Base-by-base conservation (phyloP, 768 basidiomycete genomes). In the Agrocybe pediades region DNA sequence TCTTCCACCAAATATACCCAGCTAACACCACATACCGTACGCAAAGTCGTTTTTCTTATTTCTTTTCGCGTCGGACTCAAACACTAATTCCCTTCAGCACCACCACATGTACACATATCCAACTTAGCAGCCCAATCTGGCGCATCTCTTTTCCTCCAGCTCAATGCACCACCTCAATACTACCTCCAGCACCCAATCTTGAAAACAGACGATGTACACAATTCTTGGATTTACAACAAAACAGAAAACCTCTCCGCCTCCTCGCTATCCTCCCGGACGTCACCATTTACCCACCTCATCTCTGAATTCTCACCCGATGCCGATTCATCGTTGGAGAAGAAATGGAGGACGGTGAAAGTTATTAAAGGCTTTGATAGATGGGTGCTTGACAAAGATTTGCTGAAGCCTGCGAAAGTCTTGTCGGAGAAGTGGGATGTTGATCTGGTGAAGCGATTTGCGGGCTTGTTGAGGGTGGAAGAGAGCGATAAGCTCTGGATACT, bases 81-180 rank as follows among this genome's bases (percentile, higher is more conserved):
- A 46, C 44, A 6, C 6, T 19, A 2, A 33, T 20, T 17, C n/a
- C n/a, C 11, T 11, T 43, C 9, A 48, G 62, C 63, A 0, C 55
- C 60, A 6, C 61, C 68, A 30, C 83, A 87, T 53, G 81, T 96
- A 3, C 89, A 95, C 63, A 84, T 97, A 41, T 86, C 84, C 46
- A 90, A 95, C 57, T 81, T 93, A 41, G 89, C 91, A 1, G 87
- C 92, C 2, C 95, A 96, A 68, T 93, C 88, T 0, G 96, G 97
- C 2, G 90, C 92, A 2, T 89, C 92, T 0, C 84, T 95, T 49
- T 97, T 98, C 76, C 83, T 85, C 19, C 90, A 92, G 36, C 76
- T 81, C 19, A 74, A 87, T 50, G 70, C 86, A 0, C 76, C 80
- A 0, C 88, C 92, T 1, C 78, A 78, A 48, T 65, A 73, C 47